phyloP scores from a whole-genome alignment of 2,329 filamentous ascomycete species.

The Clonostachys solani region DNA sequence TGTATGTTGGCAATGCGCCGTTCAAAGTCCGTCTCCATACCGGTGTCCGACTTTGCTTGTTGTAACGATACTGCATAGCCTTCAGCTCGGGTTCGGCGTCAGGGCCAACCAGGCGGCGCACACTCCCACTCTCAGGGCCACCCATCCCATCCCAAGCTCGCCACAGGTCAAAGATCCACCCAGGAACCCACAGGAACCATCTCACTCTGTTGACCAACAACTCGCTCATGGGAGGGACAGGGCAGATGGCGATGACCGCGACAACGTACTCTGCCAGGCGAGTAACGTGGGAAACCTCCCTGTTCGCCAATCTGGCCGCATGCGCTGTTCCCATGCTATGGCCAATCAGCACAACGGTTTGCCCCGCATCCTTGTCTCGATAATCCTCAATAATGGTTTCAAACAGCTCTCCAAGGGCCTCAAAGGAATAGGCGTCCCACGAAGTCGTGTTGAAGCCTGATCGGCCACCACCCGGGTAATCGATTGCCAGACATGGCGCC shows the following conservation, averaged over 20 bases:
- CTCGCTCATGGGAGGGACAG: slow-evolving; percentile 60
- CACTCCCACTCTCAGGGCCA: slow-evolving; percentile 72
- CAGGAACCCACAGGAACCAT: slow-evolving; percentile 64
- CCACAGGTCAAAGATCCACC: slow-evolving; percentile 70
- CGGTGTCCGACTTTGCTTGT: slow-evolving; percentile 75
- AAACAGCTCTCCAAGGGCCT: slow-evolving; percentile 72
- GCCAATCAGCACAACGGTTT: slow-evolving; percentile 75
- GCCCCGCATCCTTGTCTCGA: slow-evolving; percentile 57
- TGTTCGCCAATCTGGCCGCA: slow-evolving; percentile 62
- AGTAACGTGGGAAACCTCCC: slow-evolving; percentile 33
- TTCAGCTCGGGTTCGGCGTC: slow-evolving; percentile 62
- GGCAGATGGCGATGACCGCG: slow-evolving; percentile 79
- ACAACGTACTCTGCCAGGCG: slow-evolving; percentile 60
- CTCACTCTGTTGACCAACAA: slow-evolving; percentile 37
- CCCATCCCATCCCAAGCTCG: slow-evolving; percentile 75
- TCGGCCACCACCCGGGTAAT: slow-evolving; percentile 84
- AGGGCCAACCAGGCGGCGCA: slow-evolving; percentile 70
- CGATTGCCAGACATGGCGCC: slow-evolving; percentile 76
- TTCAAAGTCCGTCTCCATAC: slow-evolving; percentile 80
- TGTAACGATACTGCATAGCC: slow-evolving; percentile 68
- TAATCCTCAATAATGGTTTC: slow-evolving; percentile 70
- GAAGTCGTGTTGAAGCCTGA: slow-evolving; percentile 67
- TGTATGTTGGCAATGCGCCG: slow-evolving; percentile 62
- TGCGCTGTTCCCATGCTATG: slow-evolving; percentile 90
- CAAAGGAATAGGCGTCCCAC: slow-evolving; percentile 76